Conservation (phyloP, 2,329 filamentous ascomycete genomes). For the Akanthomyces muscarius region DNA sequence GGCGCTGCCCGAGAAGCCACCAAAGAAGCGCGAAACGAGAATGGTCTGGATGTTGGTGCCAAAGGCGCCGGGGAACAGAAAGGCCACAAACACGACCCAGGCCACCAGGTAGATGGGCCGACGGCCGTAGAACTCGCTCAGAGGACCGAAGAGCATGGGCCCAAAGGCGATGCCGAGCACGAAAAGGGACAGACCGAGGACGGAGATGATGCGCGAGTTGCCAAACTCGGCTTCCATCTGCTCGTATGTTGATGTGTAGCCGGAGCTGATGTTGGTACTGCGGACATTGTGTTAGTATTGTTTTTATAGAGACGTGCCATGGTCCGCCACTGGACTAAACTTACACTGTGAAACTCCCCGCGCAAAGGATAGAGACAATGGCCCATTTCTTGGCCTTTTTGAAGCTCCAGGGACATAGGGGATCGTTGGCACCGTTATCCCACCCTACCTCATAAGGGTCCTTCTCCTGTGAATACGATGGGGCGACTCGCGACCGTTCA, state of each 20-base stretch:
- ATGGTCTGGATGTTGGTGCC: constrained; percentile 79
- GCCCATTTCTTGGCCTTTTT: constrained; percentile 67
- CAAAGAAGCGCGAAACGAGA: constrained; percentile 72
- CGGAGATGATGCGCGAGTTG: constrained; percentile 66
- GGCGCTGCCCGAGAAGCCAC: constrained; percentile 65
- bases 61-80: constrained; percentile 76
- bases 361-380: constrained; percentile 69
- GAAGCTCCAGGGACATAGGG: constrained; percentile 69
- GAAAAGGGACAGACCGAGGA: constrained; percentile 76
- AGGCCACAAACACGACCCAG: constrained; percentile 71
- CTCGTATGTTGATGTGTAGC: constrained; percentile 79
- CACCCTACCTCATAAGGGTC: constrained; percentile 67
- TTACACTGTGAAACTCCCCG: constrained; percentile 78
- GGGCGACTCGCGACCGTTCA: neutral
- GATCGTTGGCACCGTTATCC: constrained; percentile 68
- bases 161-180: constrained; percentile 69
- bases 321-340: constrained; percentile 33
- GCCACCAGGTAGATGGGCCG: constrained; percentile 75
- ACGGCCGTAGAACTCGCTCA: constrained; percentile 77
- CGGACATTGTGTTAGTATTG: constrained; percentile 14
- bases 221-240: constrained; percentile 74
- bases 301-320: neutral
- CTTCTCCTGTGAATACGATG: constrained; percentile 25
- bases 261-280: constrained; percentile 79
- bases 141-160: constrained; percentile 58